Conservation (phyloP, 1,284 basidiomycete genomes). For the Chiua sp. region DNA sequence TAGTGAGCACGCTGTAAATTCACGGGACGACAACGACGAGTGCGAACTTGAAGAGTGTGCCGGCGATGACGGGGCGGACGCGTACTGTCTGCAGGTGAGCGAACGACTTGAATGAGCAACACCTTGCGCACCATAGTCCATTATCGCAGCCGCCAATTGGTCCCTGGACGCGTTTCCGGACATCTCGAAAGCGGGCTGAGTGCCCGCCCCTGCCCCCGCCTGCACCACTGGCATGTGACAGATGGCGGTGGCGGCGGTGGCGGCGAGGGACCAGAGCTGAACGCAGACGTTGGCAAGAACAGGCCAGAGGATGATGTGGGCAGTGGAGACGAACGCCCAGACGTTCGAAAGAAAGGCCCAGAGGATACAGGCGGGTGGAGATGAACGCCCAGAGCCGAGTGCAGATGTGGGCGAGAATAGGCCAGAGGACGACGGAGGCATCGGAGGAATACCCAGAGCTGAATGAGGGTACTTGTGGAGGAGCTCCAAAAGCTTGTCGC, state of each 20-base stretch:
- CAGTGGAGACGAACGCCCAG: too few species aligned
- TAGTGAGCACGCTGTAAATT: slow-evolving; percentile 2
- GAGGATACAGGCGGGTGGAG: too few species aligned
- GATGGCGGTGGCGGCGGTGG: too few species aligned
- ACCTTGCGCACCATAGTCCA: slow-evolving; percentile 18
- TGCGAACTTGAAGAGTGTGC: slow-evolving; percentile 10
- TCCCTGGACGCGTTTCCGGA: slow-evolving; percentile 18
- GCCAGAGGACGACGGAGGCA: slow-evolving; percentile 10
- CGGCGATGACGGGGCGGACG: slow-evolving; percentile 19
- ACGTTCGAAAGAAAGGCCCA: too few species aligned
- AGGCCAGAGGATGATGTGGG: slow-evolving; percentile 4
- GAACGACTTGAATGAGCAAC: slow-evolving; percentile 1
- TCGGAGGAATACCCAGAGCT: too few species aligned
- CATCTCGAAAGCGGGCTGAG: slow-evolving; percentile 30
- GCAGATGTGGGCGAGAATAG: too few species aligned
- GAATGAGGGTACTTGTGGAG: background rate
- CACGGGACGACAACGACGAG: slow-evolving; percentile 10
- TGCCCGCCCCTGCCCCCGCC: slow-evolving; percentile 21
- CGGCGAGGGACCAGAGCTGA: too few species aligned
- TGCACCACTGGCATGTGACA: slow-evolving; percentile 2
- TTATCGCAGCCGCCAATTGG: slow-evolving; percentile 14
- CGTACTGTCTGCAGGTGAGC: slow-evolving; percentile 2
- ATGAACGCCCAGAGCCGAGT: too few species aligned
- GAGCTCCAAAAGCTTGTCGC: slow-evolving; percentile 19
- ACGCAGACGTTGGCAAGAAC: too few species aligned